Percentiles rank a stretch among this genome's conserved stretches.
Evolutionary conservation across 805 yeast genomes (phyloP).

Genomic region (Sugiyamaella lignohabitans): DNA sequence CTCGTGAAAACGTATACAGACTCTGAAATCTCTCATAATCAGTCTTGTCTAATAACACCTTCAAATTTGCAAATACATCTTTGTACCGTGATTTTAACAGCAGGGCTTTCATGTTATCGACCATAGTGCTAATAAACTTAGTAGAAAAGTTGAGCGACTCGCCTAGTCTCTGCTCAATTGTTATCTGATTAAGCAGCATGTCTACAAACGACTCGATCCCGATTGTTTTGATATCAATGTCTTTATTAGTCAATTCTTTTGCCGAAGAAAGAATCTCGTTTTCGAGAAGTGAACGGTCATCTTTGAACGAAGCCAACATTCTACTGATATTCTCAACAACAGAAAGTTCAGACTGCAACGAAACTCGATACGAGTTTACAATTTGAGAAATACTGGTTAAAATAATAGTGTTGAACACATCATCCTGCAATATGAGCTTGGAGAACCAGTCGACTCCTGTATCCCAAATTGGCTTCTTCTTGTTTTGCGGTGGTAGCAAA

Average conservation of each 20-base stretch:
- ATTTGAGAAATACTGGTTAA: background rate
- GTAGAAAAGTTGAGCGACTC: background rate
- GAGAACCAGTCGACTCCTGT: constrained; percentile 12
- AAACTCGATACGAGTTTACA: background rate
- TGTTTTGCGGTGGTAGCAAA: constrained; percentile 14
- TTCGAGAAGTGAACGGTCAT: background rate
- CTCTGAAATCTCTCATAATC: background rate
- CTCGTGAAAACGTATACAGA: background rate
- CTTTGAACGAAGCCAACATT: background rate
- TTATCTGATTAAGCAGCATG: background rate
- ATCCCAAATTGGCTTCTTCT: constrained; percentile 18
- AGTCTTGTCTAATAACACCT: background rate
- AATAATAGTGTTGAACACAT: too few species aligned
- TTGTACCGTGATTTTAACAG: background rate
- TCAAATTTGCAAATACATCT: background rate
- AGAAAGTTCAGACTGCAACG: background rate
- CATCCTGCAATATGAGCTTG: constrained; percentile 3
- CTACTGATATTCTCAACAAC: background rate
- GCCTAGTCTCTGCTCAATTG: background rate
- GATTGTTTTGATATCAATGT: too few species aligned
- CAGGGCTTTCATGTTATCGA: background rate
- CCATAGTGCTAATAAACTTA: background rate
- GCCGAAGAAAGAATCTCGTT: background rate
- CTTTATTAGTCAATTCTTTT: background rate
- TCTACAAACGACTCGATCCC: background rate